Conservation (phyloP, 2,329 filamentous ascomycete genomes). For the Dactylellina parvicollis region DNA sequence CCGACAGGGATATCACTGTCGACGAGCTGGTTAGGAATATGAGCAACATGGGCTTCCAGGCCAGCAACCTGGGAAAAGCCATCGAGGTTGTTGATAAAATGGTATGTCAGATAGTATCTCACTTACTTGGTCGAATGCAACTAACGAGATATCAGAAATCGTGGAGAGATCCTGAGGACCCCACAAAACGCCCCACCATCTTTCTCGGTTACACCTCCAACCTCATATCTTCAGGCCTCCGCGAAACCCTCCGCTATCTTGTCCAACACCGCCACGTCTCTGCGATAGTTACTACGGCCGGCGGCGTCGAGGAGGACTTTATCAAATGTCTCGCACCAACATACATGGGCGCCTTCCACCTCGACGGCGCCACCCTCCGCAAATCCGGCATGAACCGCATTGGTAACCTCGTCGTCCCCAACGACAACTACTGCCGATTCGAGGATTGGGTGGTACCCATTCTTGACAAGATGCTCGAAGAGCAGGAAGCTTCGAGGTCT, state of each 20-base stretch:
- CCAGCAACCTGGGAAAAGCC: conserved; percentile 82
- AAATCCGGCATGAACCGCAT: conserved; percentile 92
- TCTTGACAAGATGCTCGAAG: conserved; percentile 89
- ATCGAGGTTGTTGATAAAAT: conserved; percentile 94
- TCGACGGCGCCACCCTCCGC: conserved; percentile 79
- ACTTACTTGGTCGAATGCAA: neutral
- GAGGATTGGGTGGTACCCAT: conserved; percentile 98
- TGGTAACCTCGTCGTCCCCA: conserved; percentile 93
- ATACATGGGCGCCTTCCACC: conserved; percentile 87
- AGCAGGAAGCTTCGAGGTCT: conserved; percentile 83
- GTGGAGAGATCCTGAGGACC: conserved; percentile 79
- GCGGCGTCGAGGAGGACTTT: conserved; percentile 94
- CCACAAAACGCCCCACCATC: conserved; percentile 83
- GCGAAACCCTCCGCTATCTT: conserved; percentile 89
- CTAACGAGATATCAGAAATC: conserved; percentile 67
- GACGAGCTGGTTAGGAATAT: conserved; percentile 84
- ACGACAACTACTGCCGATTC: conserved; percentile 96
- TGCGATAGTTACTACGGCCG: conserved; percentile 92
- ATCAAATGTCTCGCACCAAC: conserved; percentile 98
- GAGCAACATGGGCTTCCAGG: conserved; percentile 86
- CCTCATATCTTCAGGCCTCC: conserved; percentile 92
- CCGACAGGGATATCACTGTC: conserved; percentile 78
- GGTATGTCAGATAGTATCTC: conserved; percentile 67
- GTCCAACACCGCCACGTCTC: conserved; percentile 93
- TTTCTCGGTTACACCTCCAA: conserved; percentile 98